phyloP scores from a whole-genome alignment of 148 eudicot species.

The Camellia lanceoleosa region DNA sequence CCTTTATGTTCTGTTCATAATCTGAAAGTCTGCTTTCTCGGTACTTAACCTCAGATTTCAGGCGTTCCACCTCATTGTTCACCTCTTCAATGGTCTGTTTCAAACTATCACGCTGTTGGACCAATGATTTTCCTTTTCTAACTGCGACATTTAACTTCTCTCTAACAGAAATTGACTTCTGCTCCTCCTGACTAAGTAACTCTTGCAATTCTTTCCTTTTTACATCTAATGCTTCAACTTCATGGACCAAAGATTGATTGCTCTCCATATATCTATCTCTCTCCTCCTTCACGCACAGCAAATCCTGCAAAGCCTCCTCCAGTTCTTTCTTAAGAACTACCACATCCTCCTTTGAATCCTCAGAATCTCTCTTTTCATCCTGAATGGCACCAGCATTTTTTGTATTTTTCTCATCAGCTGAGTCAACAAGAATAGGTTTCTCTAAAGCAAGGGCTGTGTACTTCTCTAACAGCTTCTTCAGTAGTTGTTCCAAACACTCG shows the following conservation, averaged over 20 bases:
- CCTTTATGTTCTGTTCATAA: slow-evolving; percentile 50
- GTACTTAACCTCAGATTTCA: slow-evolving; percentile 51
- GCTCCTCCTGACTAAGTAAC: slow-evolving; percentile 80
- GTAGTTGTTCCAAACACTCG: slow-evolving; percentile 49
- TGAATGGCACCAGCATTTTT: slow-evolving; percentile 24
- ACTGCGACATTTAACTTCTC: slow-evolving; percentile 96
- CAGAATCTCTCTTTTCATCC: slow-evolving; percentile 29
- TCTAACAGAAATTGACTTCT: slow-evolving; percentile 74
- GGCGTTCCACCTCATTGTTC: slow-evolving; percentile 48
- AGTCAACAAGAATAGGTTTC: slow-evolving; percentile 25
- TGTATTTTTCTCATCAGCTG: slow-evolving; percentile 23
- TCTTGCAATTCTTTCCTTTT: slow-evolving; percentile 54
- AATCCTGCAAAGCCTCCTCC: slow-evolving; percentile 50
- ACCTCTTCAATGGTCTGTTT: slow-evolving; percentile 68
- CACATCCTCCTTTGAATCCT: slow-evolving; percentile 34
- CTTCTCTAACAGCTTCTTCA: slow-evolving; percentile 50
- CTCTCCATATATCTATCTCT: slow-evolving; percentile 45
- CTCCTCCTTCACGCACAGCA: slow-evolving; percentile 54
- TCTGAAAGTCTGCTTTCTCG: slow-evolving; percentile 52
- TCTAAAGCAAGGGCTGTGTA: slow-evolving; percentile 21
- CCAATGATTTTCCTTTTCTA: slow-evolving; percentile 82
- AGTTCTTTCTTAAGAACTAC: slow-evolving; percentile 46
- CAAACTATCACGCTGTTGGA: slow-evolving; percentile 89
- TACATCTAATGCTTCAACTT: slow-evolving; percentile 41
- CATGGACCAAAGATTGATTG: slow-evolving; percentile 48